Percentiles rank a stretch among this genome's conserved stretches.
Evolutionary conservation across 441 rosid genomes (phyloP).

Genomic region (Daphne laureola): DNA sequence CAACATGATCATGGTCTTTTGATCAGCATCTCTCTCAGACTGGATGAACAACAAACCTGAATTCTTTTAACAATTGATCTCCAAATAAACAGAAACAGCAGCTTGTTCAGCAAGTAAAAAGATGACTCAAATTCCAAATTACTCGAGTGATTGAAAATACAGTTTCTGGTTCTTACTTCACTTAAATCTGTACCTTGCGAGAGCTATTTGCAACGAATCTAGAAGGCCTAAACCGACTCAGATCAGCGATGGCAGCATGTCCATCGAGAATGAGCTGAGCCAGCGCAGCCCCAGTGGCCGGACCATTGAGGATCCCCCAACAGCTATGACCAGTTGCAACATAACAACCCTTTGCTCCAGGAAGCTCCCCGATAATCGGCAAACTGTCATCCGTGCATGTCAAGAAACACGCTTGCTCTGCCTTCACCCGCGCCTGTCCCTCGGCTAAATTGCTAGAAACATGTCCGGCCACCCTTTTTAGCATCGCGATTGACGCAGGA

Average conservation of each 20-base stretch:
- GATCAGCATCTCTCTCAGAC: too few species aligned
- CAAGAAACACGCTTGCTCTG: slow-evolving; percentile 81
- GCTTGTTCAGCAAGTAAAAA: too few species aligned
- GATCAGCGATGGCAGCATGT: slow-evolving; percentile 45
- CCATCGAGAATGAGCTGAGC: slow-evolving; percentile 72
- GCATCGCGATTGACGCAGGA: slow-evolving; percentile 49
- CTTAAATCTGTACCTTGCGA: slow-evolving; percentile 10
- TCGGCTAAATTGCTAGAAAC: slow-evolving; percentile 61
- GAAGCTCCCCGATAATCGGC: slow-evolving; percentile 70
- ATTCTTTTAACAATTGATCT: too few species aligned
- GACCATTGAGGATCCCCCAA: slow-evolving; percentile 83
- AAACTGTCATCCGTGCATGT: slow-evolving; percentile 61
- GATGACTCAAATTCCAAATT: too few species aligned
- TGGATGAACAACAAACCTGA: too few species aligned
- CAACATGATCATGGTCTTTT: too few species aligned
- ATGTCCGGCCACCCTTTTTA: slow-evolving; percentile 54
- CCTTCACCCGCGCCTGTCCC: slow-evolving; percentile 43
- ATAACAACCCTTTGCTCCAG: slow-evolving; percentile 53
- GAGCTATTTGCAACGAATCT: slow-evolving; percentile 35
- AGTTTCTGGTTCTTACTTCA: neutral
- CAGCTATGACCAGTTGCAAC: slow-evolving; percentile 76
- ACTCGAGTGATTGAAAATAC: too few species aligned
- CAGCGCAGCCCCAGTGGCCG: slow-evolving; percentile 73
- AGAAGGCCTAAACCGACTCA: slow-evolving; percentile 58
- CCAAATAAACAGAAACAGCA: too few species aligned